Evolutionary conservation across 768 basidiomycete genomes (phyloP).

Genomic region (Boletus eberwhitei): DNA sequence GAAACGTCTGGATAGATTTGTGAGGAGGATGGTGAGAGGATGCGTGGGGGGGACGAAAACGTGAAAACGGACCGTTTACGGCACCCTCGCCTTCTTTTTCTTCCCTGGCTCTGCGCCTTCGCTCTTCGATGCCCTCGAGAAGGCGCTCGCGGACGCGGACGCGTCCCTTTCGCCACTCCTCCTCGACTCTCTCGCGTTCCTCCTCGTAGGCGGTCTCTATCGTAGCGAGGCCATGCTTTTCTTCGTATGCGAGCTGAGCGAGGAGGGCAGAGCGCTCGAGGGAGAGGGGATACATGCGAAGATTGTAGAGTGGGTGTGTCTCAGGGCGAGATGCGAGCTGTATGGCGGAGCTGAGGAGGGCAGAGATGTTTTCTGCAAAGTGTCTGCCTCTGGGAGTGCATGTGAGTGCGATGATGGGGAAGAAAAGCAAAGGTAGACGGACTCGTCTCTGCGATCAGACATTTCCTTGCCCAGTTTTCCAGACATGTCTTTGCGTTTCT

Average conservation of each 20-base stretch:
- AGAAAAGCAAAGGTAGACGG: conserved; percentile 24
- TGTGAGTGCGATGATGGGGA: conserved; percentile 12
- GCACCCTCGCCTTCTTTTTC: conserved; percentile 90
- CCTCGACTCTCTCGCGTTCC: conserved; percentile 75
- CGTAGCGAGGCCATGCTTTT: conserved; percentile 63
- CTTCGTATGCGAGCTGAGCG: conserved; percentile 61
- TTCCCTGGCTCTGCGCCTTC: conserved; percentile 72
- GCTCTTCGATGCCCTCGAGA: conserved; percentile 81
- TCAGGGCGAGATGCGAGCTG: conserved; percentile 71
- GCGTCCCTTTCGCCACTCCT: conserved; percentile 74
- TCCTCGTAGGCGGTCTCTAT: conserved; percentile 73
- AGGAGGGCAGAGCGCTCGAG: conserved; percentile 76
- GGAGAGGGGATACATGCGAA: conserved; percentile 70
- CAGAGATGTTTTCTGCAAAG: conserved; percentile 59
- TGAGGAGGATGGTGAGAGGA: too few relatives aligned
- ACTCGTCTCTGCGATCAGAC: conserved; percentile 76
- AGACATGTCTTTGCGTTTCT: conserved; percentile 65
- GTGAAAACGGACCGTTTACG: conserved; percentile 49
- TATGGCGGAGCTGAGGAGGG: conserved; percentile 54
- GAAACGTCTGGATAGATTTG: conserved; percentile 53
- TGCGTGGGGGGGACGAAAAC: neutral
- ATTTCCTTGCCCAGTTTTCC: conserved; percentile 71
- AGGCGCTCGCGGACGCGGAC: conserved; percentile 75
- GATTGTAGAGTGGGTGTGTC: conserved; percentile 57
- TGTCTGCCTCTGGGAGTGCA: conserved; percentile 49